Conservation (phyloP, 306 rosid genomes). For the Rubus idaeus region DNA sequence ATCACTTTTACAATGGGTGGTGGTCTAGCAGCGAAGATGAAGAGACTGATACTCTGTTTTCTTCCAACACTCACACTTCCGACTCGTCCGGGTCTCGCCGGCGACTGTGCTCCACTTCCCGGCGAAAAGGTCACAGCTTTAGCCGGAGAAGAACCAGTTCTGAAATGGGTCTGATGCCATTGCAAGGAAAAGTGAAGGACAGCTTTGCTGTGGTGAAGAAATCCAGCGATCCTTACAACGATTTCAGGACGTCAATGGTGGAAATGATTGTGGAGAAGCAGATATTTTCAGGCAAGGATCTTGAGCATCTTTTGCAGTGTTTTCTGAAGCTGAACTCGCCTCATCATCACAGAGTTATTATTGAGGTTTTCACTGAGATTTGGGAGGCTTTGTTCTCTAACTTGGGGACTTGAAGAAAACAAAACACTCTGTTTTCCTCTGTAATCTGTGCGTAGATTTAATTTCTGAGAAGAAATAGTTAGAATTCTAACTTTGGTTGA, state of each 20-base stretch:
- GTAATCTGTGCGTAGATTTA: not conserved
- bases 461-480: conserved; percentile 16
- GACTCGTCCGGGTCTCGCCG: conserved; percentile 63
- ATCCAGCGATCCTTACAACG: conserved; percentile 87
- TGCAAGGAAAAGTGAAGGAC: conserved; percentile 74
- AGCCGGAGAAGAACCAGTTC: conserved; percentile 31
- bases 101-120: conserved; percentile 24
- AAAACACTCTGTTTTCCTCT: conserved; percentile 17
- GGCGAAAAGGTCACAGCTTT: conserved; percentile 15
- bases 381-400: conserved; percentile 82
- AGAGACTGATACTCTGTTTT: conserved; percentile 69
- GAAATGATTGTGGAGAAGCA: conserved; percentile 96
- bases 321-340: conserved; percentile 71
- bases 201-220: conserved; percentile 94
- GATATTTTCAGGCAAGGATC: conserved; percentile 65
- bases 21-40: conserved; percentile 76
- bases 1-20: conserved; percentile 51
- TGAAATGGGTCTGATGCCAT: conserved; percentile 53
- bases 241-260: conserved; percentile 86
- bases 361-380: conserved; percentile 87
- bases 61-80: conserved; percentile 70
- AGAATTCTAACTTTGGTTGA: conserved; percentile 37
- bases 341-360: conserved; percentile 72
- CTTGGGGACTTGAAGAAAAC: conserved; percentile 47
- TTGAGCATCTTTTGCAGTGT: conserved; percentile 87